Evolutionary conservation across 768 basidiomycete species (phyloP).

Genomic region (Boletus sp.): DNA sequence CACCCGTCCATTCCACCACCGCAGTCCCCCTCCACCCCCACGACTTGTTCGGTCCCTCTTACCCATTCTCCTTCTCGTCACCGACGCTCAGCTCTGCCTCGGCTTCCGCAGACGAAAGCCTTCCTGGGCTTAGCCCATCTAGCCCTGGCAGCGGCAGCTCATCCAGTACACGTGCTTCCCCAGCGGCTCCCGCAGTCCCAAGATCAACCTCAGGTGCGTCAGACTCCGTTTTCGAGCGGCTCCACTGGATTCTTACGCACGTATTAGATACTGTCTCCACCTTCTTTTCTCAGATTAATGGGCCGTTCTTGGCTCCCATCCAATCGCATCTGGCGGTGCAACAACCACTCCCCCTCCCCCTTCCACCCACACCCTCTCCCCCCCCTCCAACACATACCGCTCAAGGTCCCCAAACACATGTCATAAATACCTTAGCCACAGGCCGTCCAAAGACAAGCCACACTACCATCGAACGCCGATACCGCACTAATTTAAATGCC

Average conservation of each 20-base stretch:
- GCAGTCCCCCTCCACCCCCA: conserved; percentile 26
- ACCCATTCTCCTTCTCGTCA: conserved; percentile 43
- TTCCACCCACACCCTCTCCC: conserved; percentile 45
- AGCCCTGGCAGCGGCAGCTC: conserved; percentile 23
- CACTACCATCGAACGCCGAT: conserved; percentile 85
- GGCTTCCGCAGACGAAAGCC: conserved; percentile 29
- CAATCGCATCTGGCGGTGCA: conserved; percentile 29
- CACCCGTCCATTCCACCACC: conserved; percentile 10
- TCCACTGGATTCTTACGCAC: conserved; percentile 8
- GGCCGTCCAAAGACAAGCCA: conserved; percentile 69
- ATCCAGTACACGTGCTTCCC: conserved; percentile 33
- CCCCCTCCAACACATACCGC: conserved; percentile 25
- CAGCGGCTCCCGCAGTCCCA: conserved; percentile 21
- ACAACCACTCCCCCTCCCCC: conserved; percentile 25
- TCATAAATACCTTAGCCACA: conserved; percentile 15
- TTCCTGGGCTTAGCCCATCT: conserved; percentile 22
- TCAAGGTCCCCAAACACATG: conserved; percentile 24
- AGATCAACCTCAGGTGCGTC: conserved; percentile 20
- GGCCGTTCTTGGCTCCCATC: conserved; percentile 32
- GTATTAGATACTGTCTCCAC: conserved; percentile 21
- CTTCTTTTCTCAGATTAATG: conserved; percentile 16
- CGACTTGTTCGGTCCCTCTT: conserved; percentile 29
- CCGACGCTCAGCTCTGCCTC: conserved; percentile 33
- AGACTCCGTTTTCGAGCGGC: not conserved
- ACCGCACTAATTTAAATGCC: conserved; percentile 85